Evolutionary conservation across 495 filamentous ascomycete genomes (phyloP).

Genomic region (Hypomontagnella monticulosa): DNA sequence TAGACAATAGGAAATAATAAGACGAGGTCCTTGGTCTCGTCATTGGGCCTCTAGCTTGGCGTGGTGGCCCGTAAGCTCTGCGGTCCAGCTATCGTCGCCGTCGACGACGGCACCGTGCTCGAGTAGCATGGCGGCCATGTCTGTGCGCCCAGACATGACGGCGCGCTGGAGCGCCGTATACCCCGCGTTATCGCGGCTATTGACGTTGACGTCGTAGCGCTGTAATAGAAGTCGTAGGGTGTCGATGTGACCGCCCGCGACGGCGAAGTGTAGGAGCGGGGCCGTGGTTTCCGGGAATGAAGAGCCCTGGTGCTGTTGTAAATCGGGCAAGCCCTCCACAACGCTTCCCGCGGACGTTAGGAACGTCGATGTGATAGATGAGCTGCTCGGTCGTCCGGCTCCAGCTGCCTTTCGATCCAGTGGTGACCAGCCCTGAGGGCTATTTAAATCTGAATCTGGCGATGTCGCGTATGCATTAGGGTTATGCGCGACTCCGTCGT

Average conservation of each 20-base stretch:
- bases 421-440: conserved; percentile 40
- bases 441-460: conserved; percentile 43
- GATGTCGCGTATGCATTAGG: conserved; percentile 43
- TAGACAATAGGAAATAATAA: background rate
- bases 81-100: conserved; percentile 40
- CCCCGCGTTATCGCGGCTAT: conserved; percentile 41
- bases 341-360: conserved; percentile 28
- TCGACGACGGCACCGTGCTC: conserved; percentile 45
- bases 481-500: conserved; percentile 39
- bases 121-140: conserved; percentile 47
- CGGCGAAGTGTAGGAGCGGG: conserved; percentile 45
- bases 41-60: conserved; percentile 35
- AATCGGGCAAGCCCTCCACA: conserved; percentile 28
- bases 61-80: conserved; percentile 31
- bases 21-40: conserved; percentile 7
- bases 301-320: conserved; percentile 33
- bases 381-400: conserved; percentile 33
- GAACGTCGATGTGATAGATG: conserved; percentile 39
- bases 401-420: conserved; percentile 36
- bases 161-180: conserved; percentile 47
- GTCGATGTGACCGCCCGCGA: conserved; percentile 44
- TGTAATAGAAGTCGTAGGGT: conserved; percentile 43
- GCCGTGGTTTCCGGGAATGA: conserved; percentile 46
- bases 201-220: conserved; percentile 44
- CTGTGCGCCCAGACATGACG: conserved; percentile 45